phyloP scores from a whole-genome alignment of 2,329 filamentous ascomycete species.

The Aspergillus sp. region DNA sequence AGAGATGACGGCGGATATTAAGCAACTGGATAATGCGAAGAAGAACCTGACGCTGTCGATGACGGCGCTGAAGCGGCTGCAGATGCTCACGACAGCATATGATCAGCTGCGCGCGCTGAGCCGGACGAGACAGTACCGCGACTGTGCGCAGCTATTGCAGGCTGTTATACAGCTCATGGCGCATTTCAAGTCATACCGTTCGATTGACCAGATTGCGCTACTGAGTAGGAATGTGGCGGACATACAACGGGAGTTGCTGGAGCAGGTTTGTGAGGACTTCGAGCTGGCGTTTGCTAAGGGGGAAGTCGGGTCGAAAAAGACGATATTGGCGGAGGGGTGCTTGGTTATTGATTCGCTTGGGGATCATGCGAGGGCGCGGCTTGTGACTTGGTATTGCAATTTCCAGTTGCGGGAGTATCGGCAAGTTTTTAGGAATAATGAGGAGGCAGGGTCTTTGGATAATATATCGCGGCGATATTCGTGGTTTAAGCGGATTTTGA shows the following conservation, averaged over 20 bases:
- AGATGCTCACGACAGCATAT: constrained; percentile 99
- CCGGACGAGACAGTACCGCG: constrained; percentile 81
- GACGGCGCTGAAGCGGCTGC: constrained; percentile 92
- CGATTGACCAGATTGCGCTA: constrained; percentile 94
- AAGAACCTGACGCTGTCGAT: constrained; percentile 93
- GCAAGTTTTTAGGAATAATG: constrained; percentile 90
- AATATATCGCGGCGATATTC: constrained; percentile 93
- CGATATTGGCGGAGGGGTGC: constrained; percentile 76
- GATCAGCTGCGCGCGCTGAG: constrained; percentile 82
- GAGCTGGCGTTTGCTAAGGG: constrained; percentile 88
- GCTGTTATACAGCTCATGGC: constrained; percentile 96
- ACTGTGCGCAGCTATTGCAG: constrained; percentile 88
- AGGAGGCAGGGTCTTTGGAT: constrained; percentile 91
- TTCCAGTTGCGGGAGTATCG: constrained; percentile 92
- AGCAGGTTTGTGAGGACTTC: constrained; percentile 99
- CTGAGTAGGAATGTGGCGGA: constrained; percentile 89
- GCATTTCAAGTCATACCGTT: constrained; percentile 96
- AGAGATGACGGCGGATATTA: constrained; percentile 98
- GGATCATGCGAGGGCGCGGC: constrained; percentile 70
- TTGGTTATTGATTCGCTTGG: constrained; percentile 91
- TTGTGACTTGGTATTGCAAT: constrained; percentile 97
- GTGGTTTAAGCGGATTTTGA: constrained; percentile 94
- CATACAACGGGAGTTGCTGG: constrained; percentile 81
- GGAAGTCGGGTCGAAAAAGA: constrained; percentile 64
- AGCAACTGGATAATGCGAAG: constrained; percentile 92